Evolutionary conservation across 2,329 filamentous ascomycete genomes (phyloP), one percentile per base, ranked within the genome.

Genomic region (Hymenoscyphus fructigenus): DNA sequence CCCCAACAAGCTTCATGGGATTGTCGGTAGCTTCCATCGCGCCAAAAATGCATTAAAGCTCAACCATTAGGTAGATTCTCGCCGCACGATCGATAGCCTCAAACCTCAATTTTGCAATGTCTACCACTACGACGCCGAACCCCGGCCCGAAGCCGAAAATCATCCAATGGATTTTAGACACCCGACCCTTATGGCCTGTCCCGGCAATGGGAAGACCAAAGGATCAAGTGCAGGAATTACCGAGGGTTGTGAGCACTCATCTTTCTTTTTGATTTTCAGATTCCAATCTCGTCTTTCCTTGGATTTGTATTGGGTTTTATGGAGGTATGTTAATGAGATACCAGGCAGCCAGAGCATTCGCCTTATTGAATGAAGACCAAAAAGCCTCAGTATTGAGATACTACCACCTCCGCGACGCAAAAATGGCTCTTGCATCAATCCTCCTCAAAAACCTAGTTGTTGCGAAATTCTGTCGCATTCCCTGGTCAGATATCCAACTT

Each of bases 401-500:
- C 78, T 85, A 86, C 78, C 86, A 88, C 75, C 79, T 89, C 70
- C 81, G 84, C 73, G 91, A 93, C 77, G 91, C 91, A 61, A 90
- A 90, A 75, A 89, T 93, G 83, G 84, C 85, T 59, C 82, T 94
- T 53, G 89, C 79, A 28, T 93, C 91, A 20, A 84, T 88, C 55
- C 83, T 94, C 59, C 81, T 93, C 66, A 94, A 94, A 79, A 88
- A 89, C 63, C 83, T 88, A 70, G 87, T 85, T 72, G 84, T 93
- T 68, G 81, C 85, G 63, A 83, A 84, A 70, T 82, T 83, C 62
- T 81, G 84, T 66, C 77, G 77, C 61, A 80, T 89, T 23, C 79
- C 87, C 12, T 93, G 90, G 90, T 76, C 79, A 50, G 76, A 82
- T 3, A 85, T 88, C 58, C 77, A 72, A 20, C 79, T 90, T 64